Evolutionary conservation across 1,139 yeast genomes (phyloP).

Genomic region (Yamadazyma triangularis): DNA sequence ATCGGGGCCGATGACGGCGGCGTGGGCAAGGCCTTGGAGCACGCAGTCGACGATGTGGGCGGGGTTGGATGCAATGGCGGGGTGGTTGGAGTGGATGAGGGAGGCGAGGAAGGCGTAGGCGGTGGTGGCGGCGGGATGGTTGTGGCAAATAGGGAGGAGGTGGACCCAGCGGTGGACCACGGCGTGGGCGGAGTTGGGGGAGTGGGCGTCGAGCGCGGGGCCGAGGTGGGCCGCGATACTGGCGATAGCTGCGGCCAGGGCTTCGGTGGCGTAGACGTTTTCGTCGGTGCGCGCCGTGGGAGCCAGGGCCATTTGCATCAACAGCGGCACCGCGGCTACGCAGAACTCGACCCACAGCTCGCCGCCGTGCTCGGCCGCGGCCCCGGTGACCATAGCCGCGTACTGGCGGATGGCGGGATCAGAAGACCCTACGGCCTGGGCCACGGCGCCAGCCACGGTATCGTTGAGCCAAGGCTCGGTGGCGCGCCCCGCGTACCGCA

Average conservation of each 20-base stretch:
- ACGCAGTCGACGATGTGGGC: constrained; percentile 69
- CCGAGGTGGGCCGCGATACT: constrained; percentile 82
- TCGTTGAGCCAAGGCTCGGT: constrained; percentile 63
- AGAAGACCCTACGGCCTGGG: constrained; percentile 59
- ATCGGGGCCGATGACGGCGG: constrained; percentile 63
- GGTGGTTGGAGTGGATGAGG: constrained; percentile 66
- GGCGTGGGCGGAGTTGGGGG: constrained; percentile 39
- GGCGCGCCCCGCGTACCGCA: constrained; percentile 72
- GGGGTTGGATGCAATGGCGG: constrained; percentile 48
- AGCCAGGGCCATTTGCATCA: constrained; percentile 67
- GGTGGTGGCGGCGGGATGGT: constrained; percentile 87
- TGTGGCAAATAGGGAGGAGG: constrained; percentile 77
- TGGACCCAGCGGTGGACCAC: constrained; percentile 72
- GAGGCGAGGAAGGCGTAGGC: constrained; percentile 75
- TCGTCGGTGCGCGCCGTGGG: constrained; percentile 90
- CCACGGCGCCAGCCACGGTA: constrained; percentile 56
- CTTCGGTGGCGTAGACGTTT: constrained; percentile 83
- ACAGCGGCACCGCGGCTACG: constrained; percentile 64
- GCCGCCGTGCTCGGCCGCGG: constrained; percentile 80
- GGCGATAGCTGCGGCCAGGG: constrained; percentile 78
- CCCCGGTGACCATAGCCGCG: constrained; percentile 81
- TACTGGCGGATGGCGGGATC: constrained; percentile 83
- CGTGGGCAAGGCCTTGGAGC: constrained; percentile 70
- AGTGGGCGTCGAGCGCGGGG: constrained; percentile 67
- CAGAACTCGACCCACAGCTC: constrained; percentile 58